These are phyloP conservation scores for Lepidium africanum DNA, from an alignment of 345 rosid species.

Conservation along the genomic window DNA sequence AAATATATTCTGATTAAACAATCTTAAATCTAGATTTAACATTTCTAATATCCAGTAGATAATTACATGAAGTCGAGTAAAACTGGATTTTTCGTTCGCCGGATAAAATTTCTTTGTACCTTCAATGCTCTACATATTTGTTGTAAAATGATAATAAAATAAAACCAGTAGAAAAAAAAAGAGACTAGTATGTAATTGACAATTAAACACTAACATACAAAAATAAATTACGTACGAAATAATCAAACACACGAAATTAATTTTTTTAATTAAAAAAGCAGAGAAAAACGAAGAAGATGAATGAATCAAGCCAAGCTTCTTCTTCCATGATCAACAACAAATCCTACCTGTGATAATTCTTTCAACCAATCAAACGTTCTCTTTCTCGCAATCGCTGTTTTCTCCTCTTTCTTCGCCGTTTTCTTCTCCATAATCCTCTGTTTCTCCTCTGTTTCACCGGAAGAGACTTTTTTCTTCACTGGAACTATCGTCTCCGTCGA, in stretches of 20 bases:
- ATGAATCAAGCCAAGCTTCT: slow-evolving; percentile 26
- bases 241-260: slow-evolving; percentile 7
- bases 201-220: slow-evolving; percentile 24
- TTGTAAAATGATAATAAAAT: not conserved
- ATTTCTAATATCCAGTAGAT: too few species aligned
- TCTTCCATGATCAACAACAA: slow-evolving; percentile 33
- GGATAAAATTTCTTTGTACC: too few species aligned
- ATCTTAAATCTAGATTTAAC: too few species aligned
- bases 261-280: not conserved
- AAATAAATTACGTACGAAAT: slow-evolving; percentile 12
- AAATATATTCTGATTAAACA: too few species aligned
- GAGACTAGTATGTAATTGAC: slow-evolving; percentile 1
- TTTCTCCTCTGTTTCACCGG: slow-evolving; percentile 31
- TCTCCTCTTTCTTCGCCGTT: slow-evolving; percentile 40
- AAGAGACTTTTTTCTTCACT: not conserved
- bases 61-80: too few species aligned
- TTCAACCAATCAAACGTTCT: slow-evolving; percentile 86
- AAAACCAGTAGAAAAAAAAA: not conserved
- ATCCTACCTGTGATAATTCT: slow-evolving; percentile 61
- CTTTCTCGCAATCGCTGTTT: slow-evolving; percentile 54
- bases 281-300: slow-evolving; percentile 7
- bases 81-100: too few species aligned
- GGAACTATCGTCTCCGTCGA: slow-evolving; percentile 35
- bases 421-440: slow-evolving; percentile 28
- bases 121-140: too few species aligned